A percentile compares a stretch with the other conserved stretches of the same genome.
Conservation (phyloP, 805 yeast species). For the Yarrowia keelungensis region DNA sequence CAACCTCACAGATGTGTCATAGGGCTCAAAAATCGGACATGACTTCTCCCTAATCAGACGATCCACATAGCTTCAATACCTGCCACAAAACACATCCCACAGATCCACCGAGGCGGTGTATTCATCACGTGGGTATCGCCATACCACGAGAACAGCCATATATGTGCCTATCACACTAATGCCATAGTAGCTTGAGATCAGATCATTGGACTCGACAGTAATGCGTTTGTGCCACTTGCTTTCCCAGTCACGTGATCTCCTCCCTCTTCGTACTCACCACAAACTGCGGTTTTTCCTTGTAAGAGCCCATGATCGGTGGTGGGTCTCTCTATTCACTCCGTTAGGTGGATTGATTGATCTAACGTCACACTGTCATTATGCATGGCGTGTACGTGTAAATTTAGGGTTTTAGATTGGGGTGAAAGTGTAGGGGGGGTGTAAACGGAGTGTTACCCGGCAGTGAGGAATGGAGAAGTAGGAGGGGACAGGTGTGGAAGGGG, state of each 20-base stretch:
- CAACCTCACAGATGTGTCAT: too few species aligned
- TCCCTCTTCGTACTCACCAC: slow-evolving; percentile 13
- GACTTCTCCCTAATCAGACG: too few species aligned
- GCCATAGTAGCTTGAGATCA: too few species aligned
- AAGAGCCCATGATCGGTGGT: neutral
- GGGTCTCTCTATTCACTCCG: neutral
- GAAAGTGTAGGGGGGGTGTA: neutral
- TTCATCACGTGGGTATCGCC: too few species aligned
- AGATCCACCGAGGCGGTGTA: too few species aligned
- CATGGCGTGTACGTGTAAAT: slow-evolving; percentile 2
- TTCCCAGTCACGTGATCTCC: neutral
- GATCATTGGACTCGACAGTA: too few species aligned
- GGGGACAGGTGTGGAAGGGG: too few species aligned
- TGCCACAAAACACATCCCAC: too few species aligned
- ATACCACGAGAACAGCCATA: too few species aligned
- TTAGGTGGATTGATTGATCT: neutral
- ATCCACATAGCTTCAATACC: too few species aligned
- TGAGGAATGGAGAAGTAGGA: neutral
- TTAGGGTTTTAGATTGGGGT: neutral
- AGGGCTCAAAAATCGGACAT: too few species aligned
- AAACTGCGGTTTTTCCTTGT: slow-evolving; percentile 18
- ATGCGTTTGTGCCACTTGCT: neutral
- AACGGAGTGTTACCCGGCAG: slow-evolving; percentile 8
- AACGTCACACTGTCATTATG: neutral
- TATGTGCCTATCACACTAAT: too few species aligned